A percentile compares a stretch with the other conserved stretches of the same genome.
These are phyloP conservation scores for Xylariaceae sp. DNA, from an alignment of 2,329 filamentous ascomycete genomes.

Conservation along the genomic window DNA sequence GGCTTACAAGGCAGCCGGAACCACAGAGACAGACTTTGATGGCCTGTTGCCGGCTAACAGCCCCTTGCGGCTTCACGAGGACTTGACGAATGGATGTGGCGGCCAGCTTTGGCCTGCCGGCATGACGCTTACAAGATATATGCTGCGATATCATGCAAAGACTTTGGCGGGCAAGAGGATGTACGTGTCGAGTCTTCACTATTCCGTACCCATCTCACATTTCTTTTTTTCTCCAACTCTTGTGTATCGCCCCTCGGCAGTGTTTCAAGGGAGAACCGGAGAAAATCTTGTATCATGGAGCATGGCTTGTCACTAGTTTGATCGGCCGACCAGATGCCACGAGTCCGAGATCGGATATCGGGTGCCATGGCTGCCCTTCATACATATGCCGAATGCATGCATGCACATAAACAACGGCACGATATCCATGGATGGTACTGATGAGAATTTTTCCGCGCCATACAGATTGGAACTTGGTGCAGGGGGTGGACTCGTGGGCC, in stretches of 20 bases:
- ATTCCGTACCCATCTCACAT: not conserved
- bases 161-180: conserved; percentile 63
- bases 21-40: conserved; percentile 58
- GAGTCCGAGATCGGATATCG: not conserved
- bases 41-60: conserved; percentile 56
- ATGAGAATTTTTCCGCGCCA: not conserved
- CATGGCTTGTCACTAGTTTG: not conserved
- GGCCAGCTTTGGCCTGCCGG: conserved; percentile 94
- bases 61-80: conserved; percentile 74
- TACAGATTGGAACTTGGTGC: conserved; percentile 82
- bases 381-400: not conserved
- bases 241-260: not conserved
- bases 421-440: not conserved
- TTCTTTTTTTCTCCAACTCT: not conserved
- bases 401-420: not conserved
- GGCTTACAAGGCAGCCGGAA: conserved; percentile 50
- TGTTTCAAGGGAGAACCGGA: not conserved
- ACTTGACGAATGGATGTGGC: conserved; percentile 81
- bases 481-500: conserved; percentile 79
- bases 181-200: conserved; percentile 45
- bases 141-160: conserved; percentile 68
- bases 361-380: not conserved
- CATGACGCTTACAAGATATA: conserved; percentile 78
- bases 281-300: not conserved
- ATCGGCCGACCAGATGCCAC: not conserved